A percentile compares a stretch with the other conserved stretches of the same genome.
These are phyloP conservation scores for Saccharomyces hybrid DNA, from an alignment of 1,139 yeast species.

Conservation along the genomic window DNA sequence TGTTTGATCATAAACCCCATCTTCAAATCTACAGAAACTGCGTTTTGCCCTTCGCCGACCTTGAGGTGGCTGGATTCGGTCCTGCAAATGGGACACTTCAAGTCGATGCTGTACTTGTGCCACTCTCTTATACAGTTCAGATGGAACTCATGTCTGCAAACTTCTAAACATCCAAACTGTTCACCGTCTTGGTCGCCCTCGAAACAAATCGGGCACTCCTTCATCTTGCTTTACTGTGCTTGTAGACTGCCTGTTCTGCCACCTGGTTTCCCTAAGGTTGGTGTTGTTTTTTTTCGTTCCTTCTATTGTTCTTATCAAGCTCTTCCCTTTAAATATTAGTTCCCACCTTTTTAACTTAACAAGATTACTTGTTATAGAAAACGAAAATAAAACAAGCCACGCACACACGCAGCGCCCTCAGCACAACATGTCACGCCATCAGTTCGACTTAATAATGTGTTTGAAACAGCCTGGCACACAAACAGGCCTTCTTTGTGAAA, in stretches of 20 bases:
- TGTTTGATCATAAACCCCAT: constrained; percentile 13
- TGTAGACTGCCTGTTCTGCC: background rate
- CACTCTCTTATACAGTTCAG: constrained; percentile 26
- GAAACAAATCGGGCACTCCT: constrained; percentile 29
- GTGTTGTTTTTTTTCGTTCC: background rate
- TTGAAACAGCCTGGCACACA: constrained; percentile 76
- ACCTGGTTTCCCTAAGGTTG: too few species aligned
- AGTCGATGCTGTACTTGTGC: constrained; percentile 23
- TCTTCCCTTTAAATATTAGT: background rate
- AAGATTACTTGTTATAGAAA: background rate
- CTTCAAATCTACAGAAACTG: constrained; percentile 9
- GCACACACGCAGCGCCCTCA: background rate
- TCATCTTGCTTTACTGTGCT: constrained; percentile 19
- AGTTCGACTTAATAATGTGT: constrained; percentile 79
- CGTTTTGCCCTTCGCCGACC: constrained; percentile 1
- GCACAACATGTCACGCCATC: constrained; percentile 73
- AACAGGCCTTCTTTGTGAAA: constrained; percentile 66
- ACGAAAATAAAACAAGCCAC: background rate
- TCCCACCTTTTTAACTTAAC: background rate
- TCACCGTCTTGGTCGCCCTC: constrained; percentile 21
- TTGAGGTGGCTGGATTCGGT: constrained; percentile 12
- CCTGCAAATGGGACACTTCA: constrained; percentile 28
- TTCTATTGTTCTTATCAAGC: background rate
- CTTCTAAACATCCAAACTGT: constrained; percentile 16
- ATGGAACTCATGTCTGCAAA: constrained; percentile 28